Evolutionary conservation across 2,329 filamentous ascomycete genomes (phyloP).

Genomic region (Fusarium sp.): DNA sequence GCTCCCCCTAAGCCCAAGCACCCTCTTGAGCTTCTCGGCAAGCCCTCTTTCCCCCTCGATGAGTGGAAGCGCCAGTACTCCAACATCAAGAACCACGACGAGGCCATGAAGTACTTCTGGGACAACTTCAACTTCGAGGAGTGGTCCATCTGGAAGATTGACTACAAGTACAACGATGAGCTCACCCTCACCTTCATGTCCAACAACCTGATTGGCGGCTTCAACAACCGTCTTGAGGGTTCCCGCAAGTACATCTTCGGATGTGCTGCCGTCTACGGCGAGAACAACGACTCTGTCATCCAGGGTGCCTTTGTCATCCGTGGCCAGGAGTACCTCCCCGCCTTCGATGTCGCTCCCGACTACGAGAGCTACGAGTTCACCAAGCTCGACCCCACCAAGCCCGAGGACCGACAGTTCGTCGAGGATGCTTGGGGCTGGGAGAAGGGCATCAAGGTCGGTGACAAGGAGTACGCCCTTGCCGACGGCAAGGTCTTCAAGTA

Average conservation of each 20-base stretch:
- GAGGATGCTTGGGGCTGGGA: slow-evolving; percentile 94
- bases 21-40: slow-evolving; percentile 86
- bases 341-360: slow-evolving; percentile 97
- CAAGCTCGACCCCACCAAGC: slow-evolving; percentile 92
- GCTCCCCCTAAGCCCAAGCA: slow-evolving; percentile 93
- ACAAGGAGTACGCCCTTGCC: slow-evolving; percentile 90
- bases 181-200: slow-evolving; percentile 98
- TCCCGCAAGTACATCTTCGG: slow-evolving; percentile 99
- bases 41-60: slow-evolving; percentile 85
- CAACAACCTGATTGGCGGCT: slow-evolving; percentile 97
- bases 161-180: slow-evolving; percentile 99
- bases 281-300: slow-evolving; percentile 89
- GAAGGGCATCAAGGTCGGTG: slow-evolving; percentile 80
- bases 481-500: slow-evolving; percentile 99
- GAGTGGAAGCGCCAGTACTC: slow-evolving; percentile 99
- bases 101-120: slow-evolving; percentile 98
- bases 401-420: slow-evolving; percentile 87
- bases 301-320: slow-evolving; percentile 95
- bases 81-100: slow-evolving; percentile 84
- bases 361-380: slow-evolving; percentile 96
- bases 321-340: slow-evolving; percentile 85
- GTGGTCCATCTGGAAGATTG: slow-evolving; percentile 93
- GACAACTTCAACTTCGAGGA: slow-evolving; percentile 93
- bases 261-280: slow-evolving; percentile 87
- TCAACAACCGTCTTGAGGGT: slow-evolving; percentile 96